Conservation (phyloP, 1,284 basidiomycete genomes). For the Boletellus deceptivus region DNA sequence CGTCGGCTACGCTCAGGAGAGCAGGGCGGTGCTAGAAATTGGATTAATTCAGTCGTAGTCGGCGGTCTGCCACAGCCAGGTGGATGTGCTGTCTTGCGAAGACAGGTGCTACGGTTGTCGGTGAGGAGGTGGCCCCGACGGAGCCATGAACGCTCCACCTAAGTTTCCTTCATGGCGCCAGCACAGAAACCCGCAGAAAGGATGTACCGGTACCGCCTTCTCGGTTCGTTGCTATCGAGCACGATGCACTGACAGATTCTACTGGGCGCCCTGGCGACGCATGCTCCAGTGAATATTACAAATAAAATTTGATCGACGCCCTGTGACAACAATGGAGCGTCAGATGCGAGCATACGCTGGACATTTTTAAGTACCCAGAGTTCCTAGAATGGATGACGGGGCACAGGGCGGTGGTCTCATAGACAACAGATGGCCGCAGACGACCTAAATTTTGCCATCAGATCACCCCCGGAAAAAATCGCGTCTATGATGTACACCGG, state of each 20-base stretch:
- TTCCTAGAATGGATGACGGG: slow-evolving; percentile 7
- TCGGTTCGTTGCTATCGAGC: neutral
- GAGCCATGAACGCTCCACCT: neutral
- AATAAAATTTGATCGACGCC: neutral
- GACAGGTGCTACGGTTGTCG: neutral
- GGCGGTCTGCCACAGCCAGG: slow-evolving; percentile 4
- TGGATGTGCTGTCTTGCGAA: neutral
- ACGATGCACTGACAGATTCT: neutral
- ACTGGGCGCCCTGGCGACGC: neutral
- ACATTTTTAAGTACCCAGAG: slow-evolving; percentile 3
- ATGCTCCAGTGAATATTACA: slow-evolving; percentile 2
- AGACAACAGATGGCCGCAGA: slow-evolving; percentile 2
- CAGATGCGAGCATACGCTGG: neutral
- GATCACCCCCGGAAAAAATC: neutral
- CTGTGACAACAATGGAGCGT: slow-evolving; percentile 7
- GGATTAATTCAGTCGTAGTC: slow-evolving; percentile 7
- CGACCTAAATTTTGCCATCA: slow-evolving; percentile 10
- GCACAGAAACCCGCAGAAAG: neutral
- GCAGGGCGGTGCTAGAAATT: slow-evolving; percentile 18
- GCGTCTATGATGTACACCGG: neutral
- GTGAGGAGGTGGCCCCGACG: slow-evolving; percentile 2
- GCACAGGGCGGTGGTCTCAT: slow-evolving; percentile 18
- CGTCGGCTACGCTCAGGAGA: slow-evolving; percentile 3
- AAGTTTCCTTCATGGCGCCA: neutral
- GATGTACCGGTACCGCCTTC: neutral